A percentile compares a stretch with the other conserved stretches of the same genome.
Conservation (phyloP, 768 basidiomycete species). For the Suillus subaureus region DNA sequence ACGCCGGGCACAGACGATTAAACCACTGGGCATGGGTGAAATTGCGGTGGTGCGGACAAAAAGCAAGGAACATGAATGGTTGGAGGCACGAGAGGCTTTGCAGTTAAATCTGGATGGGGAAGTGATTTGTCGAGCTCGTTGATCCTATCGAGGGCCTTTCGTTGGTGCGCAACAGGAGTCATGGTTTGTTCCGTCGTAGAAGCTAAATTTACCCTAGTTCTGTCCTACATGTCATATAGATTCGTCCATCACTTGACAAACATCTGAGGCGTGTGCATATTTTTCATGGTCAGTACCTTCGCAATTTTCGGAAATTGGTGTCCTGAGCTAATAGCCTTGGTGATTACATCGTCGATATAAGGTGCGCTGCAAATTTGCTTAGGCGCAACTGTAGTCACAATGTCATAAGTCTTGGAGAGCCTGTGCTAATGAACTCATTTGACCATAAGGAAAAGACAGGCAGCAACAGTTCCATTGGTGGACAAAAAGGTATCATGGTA, state of each 20-base stretch:
- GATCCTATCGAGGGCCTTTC: constrained; percentile 11
- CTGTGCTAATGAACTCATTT: neutral
- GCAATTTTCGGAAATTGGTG: neutral
- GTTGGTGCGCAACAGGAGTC: neutral
- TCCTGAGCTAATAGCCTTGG: neutral
- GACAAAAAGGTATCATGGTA: neutral
- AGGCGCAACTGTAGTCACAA: neutral
- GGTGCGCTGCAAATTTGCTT: too few relatives aligned
- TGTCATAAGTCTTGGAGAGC: neutral
- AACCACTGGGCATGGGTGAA: constrained; percentile 90
- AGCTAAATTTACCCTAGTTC: neutral
- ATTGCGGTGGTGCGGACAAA: constrained; percentile 82
- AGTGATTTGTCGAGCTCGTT: constrained; percentile 80
- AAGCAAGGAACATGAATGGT: constrained; percentile 74
- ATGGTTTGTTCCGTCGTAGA: neutral
- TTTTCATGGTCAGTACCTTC: neutral
- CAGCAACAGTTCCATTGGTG: neutral
- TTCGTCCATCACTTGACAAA: neutral
- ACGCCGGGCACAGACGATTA: constrained; percentile 74
- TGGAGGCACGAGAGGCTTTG: constrained; percentile 93
- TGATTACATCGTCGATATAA: neutral
- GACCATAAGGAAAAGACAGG: neutral
- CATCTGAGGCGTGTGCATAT: neutral
- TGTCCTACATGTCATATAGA: neutral
- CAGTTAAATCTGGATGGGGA: constrained; percentile 79